These are phyloP conservation scores for Quercus wislizeni DNA, from an alignment of 306 rosid genomes.

Conservation along the genomic window DNA sequence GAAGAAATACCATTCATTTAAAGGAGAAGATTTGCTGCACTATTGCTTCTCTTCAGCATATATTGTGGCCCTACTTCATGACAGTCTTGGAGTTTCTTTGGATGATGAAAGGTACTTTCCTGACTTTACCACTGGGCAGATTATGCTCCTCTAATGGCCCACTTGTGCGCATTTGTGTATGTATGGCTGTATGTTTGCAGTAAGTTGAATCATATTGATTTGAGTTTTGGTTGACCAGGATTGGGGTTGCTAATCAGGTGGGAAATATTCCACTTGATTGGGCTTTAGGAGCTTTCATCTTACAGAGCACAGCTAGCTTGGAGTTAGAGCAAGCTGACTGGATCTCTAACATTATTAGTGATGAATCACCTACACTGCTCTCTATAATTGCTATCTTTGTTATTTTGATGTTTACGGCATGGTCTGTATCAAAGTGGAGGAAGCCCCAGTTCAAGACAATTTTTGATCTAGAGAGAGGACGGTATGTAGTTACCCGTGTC, in stretches of 20 bases:
- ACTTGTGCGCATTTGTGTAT: not conserved
- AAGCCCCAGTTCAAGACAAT: constrained; percentile 88
- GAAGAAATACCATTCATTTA: constrained; percentile 42
- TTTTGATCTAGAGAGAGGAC: constrained; percentile 86
- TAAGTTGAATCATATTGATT: constrained; percentile 24
- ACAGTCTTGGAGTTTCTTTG: constrained; percentile 79
- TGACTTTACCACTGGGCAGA: constrained; percentile 5
- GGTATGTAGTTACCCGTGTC: constrained; percentile 72
- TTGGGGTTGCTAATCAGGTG: constrained; percentile 70
- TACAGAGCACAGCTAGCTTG: constrained; percentile 61
- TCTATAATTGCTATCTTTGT: constrained; percentile 51
- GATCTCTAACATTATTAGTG: constrained; percentile 47
- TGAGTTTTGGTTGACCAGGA: constrained; percentile 45
- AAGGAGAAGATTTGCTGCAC: constrained; percentile 72
- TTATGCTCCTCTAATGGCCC: not conserved
- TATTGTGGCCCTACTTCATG: constrained; percentile 90
- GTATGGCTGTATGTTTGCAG: constrained; percentile 3
- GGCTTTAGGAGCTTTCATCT: constrained; percentile 96
- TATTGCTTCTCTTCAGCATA: constrained; percentile 98
- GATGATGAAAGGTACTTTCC: constrained; percentile 74
- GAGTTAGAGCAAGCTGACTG: constrained; percentile 44
- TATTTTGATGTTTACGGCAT: constrained; percentile 63
- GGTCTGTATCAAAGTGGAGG: constrained; percentile 88
- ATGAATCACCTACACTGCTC: constrained; percentile 55
- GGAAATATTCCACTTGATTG: constrained; percentile 86